Base-by-base conservation (phyloP, 2,329 filamentous ascomycete species). In the Exophiala sp. region DNA sequence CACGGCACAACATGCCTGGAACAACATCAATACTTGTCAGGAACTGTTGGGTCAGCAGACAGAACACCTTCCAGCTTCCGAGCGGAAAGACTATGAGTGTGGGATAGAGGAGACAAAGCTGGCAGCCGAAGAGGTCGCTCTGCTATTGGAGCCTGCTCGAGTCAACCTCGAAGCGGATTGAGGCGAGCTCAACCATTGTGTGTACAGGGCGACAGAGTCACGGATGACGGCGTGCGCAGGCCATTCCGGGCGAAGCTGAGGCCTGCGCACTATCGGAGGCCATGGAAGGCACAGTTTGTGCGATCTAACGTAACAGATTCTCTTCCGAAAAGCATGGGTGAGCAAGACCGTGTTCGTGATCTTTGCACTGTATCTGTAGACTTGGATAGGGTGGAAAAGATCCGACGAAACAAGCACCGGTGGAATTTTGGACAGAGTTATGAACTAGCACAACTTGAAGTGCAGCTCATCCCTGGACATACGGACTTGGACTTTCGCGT, bases 401-500 rank as follows among this genome's bases (percentile, higher is more conserved):
- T 70, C 32, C 44, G 65, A 32, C 71, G 71, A 48, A 72, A 71
- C 52, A 56, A 63, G 2, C 66, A 66, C 36, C 71, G 68, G 68
- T 71, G 68, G 45, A 68, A 62, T 36, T 47, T 58, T 7, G 66
- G 65, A 3, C 63, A 68, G 3, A 46, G 50, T 5, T 72, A 68
- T 46, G 65, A 67, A 60, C 58, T 65, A n/a, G 62, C 64, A 0
- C 59, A 54, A 0, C 69, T 71, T 39, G 62, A 68, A 36, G 63
- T 72, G 10, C 65, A 58, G 35, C 64, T 70, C 2, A 62, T 71
- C 0, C 62, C 71, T 47, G 68, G 69, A 5, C 57, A 65, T 12
- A 68, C 68, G 1, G 68, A 72, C 53, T 55, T 72, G 14, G 64
- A 65, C 10, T 71, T 72, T 29, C 65, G 71, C 50, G 36, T 72